Evolutionary conservation across 129 eudicot species (phyloP), one percentile per base, ranked within the genome.

Genomic region (Flaveria brownii): DNA sequence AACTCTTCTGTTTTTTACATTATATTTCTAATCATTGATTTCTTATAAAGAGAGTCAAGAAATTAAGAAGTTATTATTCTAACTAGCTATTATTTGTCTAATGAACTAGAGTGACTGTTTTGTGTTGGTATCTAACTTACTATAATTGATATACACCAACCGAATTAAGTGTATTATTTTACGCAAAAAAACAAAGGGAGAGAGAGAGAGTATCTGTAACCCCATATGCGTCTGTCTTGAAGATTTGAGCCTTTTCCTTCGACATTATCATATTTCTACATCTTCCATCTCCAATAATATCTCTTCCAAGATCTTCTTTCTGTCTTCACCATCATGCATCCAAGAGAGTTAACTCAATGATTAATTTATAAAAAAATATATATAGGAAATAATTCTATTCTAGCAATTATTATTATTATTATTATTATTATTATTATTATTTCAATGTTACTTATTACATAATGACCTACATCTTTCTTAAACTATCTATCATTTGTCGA

Each of bases 211-310:
- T 17, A 42, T 57, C 49, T 77, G 56, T 23, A 55, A 64, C 70
- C 41, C 69, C 81, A 69, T 78, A 78, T 70, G 82, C 47, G 63
- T 2, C 17, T 68, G 75, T 77, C 81, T 68, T 57, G 50, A 55
- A 74, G n/a, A 55, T 28, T 68, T 17, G 65, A 45, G 20, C 22
- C 36, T 68, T 68, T 77, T 56, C 57, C 6, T n/a, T 69, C 5
- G 76, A 70, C 70, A 70, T 57, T 9, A 78, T 78, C 70, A 78
- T 78, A 70, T 57, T n/a, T 15, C 41, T 70, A 50, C 63, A 67
- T 23, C 76, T 45, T 46, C 61, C 76, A 55, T 78, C 33, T 70
- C 76, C 62, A 69, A 43, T 69, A 25, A 78, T 70, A 25, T 41
- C 47, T 0, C 6, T 69, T 57, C 70, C 49, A 46, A 63, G 71